phyloP scores from a whole-genome alignment of 208 protist genomes.

The Leishmania braziliensis region DNA sequence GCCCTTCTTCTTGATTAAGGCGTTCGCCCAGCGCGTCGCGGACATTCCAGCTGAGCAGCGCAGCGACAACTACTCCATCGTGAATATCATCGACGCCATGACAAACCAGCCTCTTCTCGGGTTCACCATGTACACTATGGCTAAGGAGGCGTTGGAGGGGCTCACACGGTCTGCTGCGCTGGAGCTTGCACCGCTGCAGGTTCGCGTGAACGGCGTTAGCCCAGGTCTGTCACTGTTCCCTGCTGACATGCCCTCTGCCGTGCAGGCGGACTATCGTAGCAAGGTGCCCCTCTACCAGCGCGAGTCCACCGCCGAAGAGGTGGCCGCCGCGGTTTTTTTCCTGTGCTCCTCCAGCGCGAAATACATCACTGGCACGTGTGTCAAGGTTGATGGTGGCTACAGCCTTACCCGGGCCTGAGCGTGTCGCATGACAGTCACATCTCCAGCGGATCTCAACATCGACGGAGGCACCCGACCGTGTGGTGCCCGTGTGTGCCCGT shows the following conservation, averaged over 20 bases:
- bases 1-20: slow-evolving; percentile 59
- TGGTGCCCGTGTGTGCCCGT: not conserved
- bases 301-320: slow-evolving; percentile 54
- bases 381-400: slow-evolving; percentile 79
- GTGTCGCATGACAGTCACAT: not conserved
- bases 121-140: slow-evolving; percentile 83
- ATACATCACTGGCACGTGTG: slow-evolving; percentile 67
- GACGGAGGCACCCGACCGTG: not conserved
- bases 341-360: slow-evolving; percentile 56
- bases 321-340: slow-evolving; percentile 63
- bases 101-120: slow-evolving; percentile 51
- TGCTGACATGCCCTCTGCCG: slow-evolving; percentile 36
- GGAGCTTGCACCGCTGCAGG: slow-evolving; percentile 59
- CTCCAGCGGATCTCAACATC: not conserved
- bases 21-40: slow-evolving; percentile 46
- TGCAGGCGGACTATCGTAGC: slow-evolving; percentile 39
- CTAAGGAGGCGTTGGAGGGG: slow-evolving; percentile 68
- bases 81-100: slow-evolving; percentile 83
- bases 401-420: slow-evolving; percentile 58
- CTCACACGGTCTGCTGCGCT: slow-evolving; percentile 70
- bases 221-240: slow-evolving; percentile 63
- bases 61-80: slow-evolving; percentile 34
- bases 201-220: slow-evolving; percentile 78
- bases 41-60: slow-evolving; percentile 20
- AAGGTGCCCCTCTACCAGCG: slow-evolving; percentile 68